These are phyloP conservation scores for Larix sibirica DNA, from an alignment of 83 land plant genomes.

Conservation along the genomic window DNA sequence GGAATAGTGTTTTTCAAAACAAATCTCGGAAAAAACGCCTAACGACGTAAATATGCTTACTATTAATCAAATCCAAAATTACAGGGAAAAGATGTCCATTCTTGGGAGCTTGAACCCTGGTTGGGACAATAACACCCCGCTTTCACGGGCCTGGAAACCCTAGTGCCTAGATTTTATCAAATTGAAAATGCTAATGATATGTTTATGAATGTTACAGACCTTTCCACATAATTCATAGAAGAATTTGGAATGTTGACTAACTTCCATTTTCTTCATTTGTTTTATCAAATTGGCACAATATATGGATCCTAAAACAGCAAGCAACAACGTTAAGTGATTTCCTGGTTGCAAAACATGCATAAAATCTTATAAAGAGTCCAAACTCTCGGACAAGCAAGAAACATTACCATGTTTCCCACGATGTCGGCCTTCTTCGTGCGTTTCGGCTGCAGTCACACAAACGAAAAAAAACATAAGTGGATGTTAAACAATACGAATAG, in stretches of 20 bases:
- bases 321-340: not conserved
- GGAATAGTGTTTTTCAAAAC: no score
- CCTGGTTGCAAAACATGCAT: not conserved
- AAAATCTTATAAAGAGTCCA: no score
- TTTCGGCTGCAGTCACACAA: conserved; percentile 35
- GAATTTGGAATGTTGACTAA: conserved; percentile 82
- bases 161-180: no score
- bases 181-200: not conserved
- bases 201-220: conserved; percentile 28
- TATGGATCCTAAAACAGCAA: conserved; percentile 59
- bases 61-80: no score
- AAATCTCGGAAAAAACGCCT: no score
- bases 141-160: no score
- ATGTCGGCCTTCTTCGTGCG: conserved; percentile 84
- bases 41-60: no score
- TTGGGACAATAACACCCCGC: no score
- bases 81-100: no score
- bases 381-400: not conserved
- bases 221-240: conserved; percentile 92
- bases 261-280: conserved; percentile 95
- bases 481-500: no score
- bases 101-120: no score
- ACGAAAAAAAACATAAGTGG: no score
- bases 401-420: conserved; percentile 76
- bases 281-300: conserved; percentile 93